Percentiles rank a stretch among this genome's conserved stretches.
Evolutionary conservation across 2,329 filamentous ascomycete species (phyloP).

Genomic region (Zymoseptoria pseudotritici): DNA sequence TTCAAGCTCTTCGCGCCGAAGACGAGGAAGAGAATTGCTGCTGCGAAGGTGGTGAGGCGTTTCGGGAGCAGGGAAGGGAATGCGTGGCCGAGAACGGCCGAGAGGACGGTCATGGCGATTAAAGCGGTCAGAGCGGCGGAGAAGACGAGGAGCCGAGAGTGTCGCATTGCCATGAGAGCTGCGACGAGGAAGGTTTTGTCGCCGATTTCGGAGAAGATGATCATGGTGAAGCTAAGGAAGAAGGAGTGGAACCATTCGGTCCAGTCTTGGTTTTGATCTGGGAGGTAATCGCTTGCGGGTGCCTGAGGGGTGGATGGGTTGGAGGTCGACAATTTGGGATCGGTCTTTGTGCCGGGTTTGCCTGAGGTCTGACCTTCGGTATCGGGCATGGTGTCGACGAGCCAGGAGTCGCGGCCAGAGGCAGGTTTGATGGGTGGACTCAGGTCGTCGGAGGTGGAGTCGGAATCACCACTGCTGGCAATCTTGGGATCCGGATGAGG

Average conservation of each 20-base stretch:
- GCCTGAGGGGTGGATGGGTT: conserved; percentile 8
- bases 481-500: conserved; percentile 57
- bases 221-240: conserved; percentile 90
- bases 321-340: conserved; percentile 17
- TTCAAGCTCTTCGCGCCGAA: conserved; percentile 79
- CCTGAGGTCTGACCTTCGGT: conserved; percentile 29
- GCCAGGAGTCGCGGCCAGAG: conserved; percentile 20
- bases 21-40: conserved; percentile 75
- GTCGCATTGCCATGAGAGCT: conserved; percentile 98
- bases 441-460: conserved; percentile 10
- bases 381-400: conserved; percentile 33
- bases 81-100: conserved; percentile 84
- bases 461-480: conserved; percentile 15
- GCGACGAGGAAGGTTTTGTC: conserved; percentile 98
- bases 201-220: conserved; percentile 89
- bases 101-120: conserved; percentile 86
- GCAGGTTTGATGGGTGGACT: conserved; percentile 19
- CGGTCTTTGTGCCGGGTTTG: conserved; percentile 23
- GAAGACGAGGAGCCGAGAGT: conserved; percentile 87
- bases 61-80: conserved; percentile 87
- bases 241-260: conserved; percentile 65
- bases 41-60: conserved; percentile 80
- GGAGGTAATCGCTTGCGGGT: conserved; percentile 9
- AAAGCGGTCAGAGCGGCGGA: conserved; percentile 88
- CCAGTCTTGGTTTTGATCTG: conserved; percentile 18